Base-by-base conservation (phyloP, 495 filamentous ascomycete genomes). In the Lasiosphaeris hirsuta region DNA sequence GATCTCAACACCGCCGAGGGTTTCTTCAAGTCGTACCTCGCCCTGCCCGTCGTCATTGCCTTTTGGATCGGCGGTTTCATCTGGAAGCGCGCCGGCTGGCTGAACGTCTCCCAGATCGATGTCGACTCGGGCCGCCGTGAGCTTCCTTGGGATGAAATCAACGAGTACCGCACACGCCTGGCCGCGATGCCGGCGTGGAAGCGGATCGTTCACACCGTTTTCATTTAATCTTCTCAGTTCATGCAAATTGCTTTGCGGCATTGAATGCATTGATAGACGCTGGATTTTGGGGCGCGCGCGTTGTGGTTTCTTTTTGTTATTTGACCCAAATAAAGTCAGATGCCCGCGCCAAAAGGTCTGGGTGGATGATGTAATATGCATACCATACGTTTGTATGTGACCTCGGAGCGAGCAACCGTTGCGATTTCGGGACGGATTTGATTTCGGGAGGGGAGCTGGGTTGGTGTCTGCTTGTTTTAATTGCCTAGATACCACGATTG, bases 11-110 rank as follows among this genome's bases (percentile, higher is more conserved):
- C 33, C 83, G 84, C 63, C 57, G 72, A 64, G 1, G 69, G 65
- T 61, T 97, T 94, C 78, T 97, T 97, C 77, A 69, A 77, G 23
- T 80, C 77, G 35, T 98, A 94, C 69, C 79, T 97, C 8, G 90
- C 90, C 15, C 81, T 85, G 0, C 94, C 94, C 1, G 82, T 97
- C 57, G 89, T 96, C 54, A 64, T 97, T 4, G 45, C 79, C 23
- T 93, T 84, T 68, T 97, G 90, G 68, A 63, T 96, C 57, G 61
- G 64, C 50, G 84, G 82, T 23, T 86, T 74, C 62, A 14, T 74
- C 38, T 87, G 84, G 85, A 87, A 86, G 74, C 76, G 82, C 55
- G 68, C 70, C 36, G 80, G 77, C 23, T 86, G 81, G 80, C 70
- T 83, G 36, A 66, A 69, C 19, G 74, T 71, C 19, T 47, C 68